Base-by-base conservation (phyloP, 2,329 filamentous ascomycete species). In the Curvularia eragrostidis region DNA sequence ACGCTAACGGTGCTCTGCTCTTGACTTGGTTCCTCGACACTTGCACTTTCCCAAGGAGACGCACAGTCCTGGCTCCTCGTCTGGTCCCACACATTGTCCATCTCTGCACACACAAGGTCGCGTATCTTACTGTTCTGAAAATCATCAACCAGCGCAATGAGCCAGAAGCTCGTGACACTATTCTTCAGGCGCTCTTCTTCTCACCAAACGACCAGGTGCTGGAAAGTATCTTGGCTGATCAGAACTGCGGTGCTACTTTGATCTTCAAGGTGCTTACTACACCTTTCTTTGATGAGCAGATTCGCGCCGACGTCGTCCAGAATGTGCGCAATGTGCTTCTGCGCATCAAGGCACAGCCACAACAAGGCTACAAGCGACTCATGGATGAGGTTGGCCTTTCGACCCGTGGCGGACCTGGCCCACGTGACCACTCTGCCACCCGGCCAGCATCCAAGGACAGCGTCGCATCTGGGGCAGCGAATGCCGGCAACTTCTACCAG, bases 201-300 rank as follows among this genome's bases (percentile, higher is more conserved):
- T 93, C 91, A 8, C 85, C 88, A 2, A 91, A 94, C 61, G 91
- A 98, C 69, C 88, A 93, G 66, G 87, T 91, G 1, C 80, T 99
- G 39, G 93, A 97, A 75, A 91, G 91, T 54, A 98, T 99, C 59
- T 82, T 99, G 32, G 90, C 87, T 61, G 95, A 99, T 73, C 92
- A 96, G 70, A 87, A 90, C 46, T 98, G 93, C 65, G 95, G 95
- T 53, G 92, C 94, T 3, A 98, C 94, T 0, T 81, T 99, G 66
- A 98, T 99, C 71, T 99, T 98, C 86, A 99, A 99, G 83, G 93
- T 98, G 32, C 83, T 99, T 54, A 98, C 95, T 0, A 98, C 93
- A 7, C 95, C 95, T 0, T 98, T 97, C 84, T 93, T 98, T 64
- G 95, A 99, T 65, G 95, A 99, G 75, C 88, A 83, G 51, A 93